Evolutionary conservation across 176 grass and related monocot genomes (phyloP).

Genomic region (Tillandsia fasciculata): DNA sequence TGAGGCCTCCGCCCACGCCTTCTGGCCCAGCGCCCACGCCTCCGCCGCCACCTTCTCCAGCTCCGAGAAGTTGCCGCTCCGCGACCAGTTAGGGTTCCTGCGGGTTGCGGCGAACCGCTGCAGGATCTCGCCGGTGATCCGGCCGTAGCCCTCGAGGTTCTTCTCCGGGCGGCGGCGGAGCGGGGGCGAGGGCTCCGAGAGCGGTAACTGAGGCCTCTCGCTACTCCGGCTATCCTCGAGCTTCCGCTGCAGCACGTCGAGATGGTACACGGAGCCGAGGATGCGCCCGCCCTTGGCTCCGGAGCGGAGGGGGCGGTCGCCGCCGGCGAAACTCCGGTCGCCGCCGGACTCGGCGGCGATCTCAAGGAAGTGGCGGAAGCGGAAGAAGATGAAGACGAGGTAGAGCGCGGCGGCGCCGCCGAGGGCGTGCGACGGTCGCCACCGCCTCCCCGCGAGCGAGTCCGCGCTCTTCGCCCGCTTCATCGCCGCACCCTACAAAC

Average conservation of each 20-base stretch:
- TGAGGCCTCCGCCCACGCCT: constrained; percentile 57
- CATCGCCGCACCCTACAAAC: constrained; percentile 18
- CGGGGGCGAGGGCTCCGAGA: not conserved
- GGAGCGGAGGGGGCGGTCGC: not conserved
- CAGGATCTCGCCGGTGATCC: constrained; percentile 62
- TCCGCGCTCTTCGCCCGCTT: constrained; percentile 39
- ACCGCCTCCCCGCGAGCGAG: not conserved
- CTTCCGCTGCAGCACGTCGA: constrained; percentile 1
- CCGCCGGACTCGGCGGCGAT: not conserved
- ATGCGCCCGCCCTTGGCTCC: not conserved
- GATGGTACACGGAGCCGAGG: not conserved
- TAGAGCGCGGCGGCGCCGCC: constrained; percentile 33
- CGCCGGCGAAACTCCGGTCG: constrained; percentile 8
- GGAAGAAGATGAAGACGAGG: constrained; percentile 49
- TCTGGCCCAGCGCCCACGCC: constrained; percentile 54
- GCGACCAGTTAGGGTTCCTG: constrained; percentile 20
- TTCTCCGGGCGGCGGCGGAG: constrained; percentile 12
- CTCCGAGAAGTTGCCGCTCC: constrained; percentile 57
- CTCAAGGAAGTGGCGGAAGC: constrained; percentile 34
- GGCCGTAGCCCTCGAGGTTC: constrained; percentile 34
- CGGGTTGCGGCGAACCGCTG: constrained; percentile 11
- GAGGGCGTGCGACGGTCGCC: not conserved
- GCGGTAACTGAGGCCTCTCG: not conserved
- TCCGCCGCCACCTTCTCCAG: constrained; percentile 57
- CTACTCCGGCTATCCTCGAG: constrained; percentile 11